Evolutionary conservation across 2,329 filamentous ascomycete species (phyloP).

Genomic region (Arthrinium phaeospermum): DNA sequence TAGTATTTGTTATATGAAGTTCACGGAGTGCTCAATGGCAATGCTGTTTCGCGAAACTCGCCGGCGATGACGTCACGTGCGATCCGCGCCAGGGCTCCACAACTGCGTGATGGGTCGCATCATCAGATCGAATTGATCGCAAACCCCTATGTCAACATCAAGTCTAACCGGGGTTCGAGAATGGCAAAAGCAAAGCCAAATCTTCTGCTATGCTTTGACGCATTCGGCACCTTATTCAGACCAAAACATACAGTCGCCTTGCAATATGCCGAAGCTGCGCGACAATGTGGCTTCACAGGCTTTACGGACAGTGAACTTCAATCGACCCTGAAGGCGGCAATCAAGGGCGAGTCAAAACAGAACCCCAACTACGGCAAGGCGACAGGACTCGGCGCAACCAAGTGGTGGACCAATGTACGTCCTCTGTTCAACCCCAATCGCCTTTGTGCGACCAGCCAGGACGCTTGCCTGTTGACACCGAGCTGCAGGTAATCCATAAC

Average conservation of each 20-base stretch:
- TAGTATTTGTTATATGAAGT: background rate
- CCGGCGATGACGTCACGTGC: background rate
- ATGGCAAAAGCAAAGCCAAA: slow-evolving; percentile 38
- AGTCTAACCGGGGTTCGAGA: background rate
- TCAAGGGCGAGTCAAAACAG: slow-evolving; percentile 49
- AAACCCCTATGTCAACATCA: background rate
- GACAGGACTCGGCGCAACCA: slow-evolving; percentile 53
- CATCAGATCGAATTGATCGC: background rate
- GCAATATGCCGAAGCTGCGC: slow-evolving; percentile 61
- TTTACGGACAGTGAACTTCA: slow-evolving; percentile 48
- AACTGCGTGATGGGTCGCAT: background rate
- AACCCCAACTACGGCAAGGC: slow-evolving; percentile 66
- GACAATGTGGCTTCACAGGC: slow-evolving; percentile 52
- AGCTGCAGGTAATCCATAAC: slow-evolving; percentile 55
- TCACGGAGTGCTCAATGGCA: background rate
- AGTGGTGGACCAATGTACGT: slow-evolving; percentile 65
- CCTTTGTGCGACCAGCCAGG: background rate
- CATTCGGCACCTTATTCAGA: slow-evolving; percentile 67
- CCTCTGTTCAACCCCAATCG: background rate
- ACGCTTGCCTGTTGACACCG: background rate
- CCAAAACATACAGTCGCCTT: slow-evolving; percentile 54
- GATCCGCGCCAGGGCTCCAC: background rate
- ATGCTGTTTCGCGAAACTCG: background rate
- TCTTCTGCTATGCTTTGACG: slow-evolving; percentile 66
- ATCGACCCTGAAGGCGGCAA: slow-evolving; percentile 46